Evolutionary conservation across 495 filamentous ascomycete genomes (phyloP).

Genomic region (Penicillium cinerascens): DNA sequence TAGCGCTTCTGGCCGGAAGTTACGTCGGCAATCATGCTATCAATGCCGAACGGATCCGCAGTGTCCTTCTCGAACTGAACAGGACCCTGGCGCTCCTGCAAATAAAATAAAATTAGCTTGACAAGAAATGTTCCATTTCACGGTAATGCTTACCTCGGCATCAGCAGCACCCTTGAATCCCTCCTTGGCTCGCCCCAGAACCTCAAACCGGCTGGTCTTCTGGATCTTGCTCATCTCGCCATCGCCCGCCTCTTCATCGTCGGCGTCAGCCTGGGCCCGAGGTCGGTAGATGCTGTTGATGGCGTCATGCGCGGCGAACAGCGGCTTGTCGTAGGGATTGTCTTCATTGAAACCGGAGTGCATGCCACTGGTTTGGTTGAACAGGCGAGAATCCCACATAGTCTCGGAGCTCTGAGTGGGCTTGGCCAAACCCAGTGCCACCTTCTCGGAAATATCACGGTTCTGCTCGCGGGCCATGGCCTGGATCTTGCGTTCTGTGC

Average conservation of each 20-base stretch:
- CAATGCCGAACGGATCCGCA: slow-evolving; percentile 86
- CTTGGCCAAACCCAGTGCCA: slow-evolving; percentile 91
- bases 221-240: slow-evolving; percentile 83
- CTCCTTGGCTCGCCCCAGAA: slow-evolving; percentile 78
- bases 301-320: slow-evolving; percentile 95
- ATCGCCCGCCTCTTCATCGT: slow-evolving; percentile 77
- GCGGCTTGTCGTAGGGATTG: slow-evolving; percentile 92
- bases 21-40: slow-evolving; percentile 85
- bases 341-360: slow-evolving; percentile 93
- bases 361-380: slow-evolving; percentile 91
- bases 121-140: neutral
- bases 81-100: slow-evolving; percentile 73
- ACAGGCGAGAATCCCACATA: slow-evolving; percentile 96
- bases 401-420: slow-evolving; percentile 83
- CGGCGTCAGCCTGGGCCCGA: slow-evolving; percentile 59
- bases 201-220: slow-evolving; percentile 79
- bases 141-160: slow-evolving; percentile 62
- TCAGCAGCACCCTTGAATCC: slow-evolving; percentile 85
- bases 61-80: slow-evolving; percentile 98
- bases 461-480: slow-evolving; percentile 93
- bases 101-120: slow-evolving; percentile 18
- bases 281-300: slow-evolving; percentile 94
- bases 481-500: slow-evolving; percentile 82
- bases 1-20: slow-evolving; percentile 71
- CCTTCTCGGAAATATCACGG: slow-evolving; percentile 96